Evolutionary conservation across 2,329 filamentous ascomycete genomes (phyloP).

Genomic region (Byssoonygena ceratinophila): DNA sequence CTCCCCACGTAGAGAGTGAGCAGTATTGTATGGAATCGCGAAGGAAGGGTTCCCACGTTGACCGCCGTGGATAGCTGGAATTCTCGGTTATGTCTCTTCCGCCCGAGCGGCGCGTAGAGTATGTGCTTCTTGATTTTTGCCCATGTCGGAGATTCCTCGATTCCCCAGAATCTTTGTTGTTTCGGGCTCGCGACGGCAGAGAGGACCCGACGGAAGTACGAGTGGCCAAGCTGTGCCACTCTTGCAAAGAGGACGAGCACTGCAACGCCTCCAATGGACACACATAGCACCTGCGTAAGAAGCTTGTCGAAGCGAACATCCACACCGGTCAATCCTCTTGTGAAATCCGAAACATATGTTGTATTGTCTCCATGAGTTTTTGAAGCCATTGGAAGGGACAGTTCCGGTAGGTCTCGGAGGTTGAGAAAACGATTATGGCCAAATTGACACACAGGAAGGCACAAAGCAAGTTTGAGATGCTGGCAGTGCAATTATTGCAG

Average conservation of each 20-base stretch:
- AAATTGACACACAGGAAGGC: not conserved
- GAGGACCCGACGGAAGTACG: conserved; percentile 37
- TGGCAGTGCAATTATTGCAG: not conserved
- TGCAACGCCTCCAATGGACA: conserved; percentile 27
- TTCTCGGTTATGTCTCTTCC: conserved; percentile 66
- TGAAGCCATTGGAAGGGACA: conserved; percentile 2
- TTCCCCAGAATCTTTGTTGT: conserved; percentile 39
- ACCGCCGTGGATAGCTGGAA: conserved; percentile 57
- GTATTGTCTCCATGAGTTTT: conserved; percentile 20
- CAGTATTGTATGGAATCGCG: conserved; percentile 64
- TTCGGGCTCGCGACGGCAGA: conserved; percentile 28
- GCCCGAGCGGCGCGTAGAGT: conserved; percentile 55
- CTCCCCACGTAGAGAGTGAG: conserved; percentile 56
- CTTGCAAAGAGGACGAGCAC: conserved; percentile 33
- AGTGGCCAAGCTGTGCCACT: conserved; percentile 35
- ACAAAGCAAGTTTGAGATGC: not conserved
- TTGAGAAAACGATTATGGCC: not conserved
- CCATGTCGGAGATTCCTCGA: conserved; percentile 35
- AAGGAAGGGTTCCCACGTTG: conserved; percentile 66
- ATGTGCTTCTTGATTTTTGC: conserved; percentile 38
- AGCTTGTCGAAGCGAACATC: conserved; percentile 32
- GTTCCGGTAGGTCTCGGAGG: not conserved
- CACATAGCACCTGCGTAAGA: conserved; percentile 33
- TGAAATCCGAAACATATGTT: conserved; percentile 35
- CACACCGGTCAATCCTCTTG: conserved; percentile 32